phyloP scores from a whole-genome alignment of 306 rosid species.

The Astragalus membranaceus region DNA sequence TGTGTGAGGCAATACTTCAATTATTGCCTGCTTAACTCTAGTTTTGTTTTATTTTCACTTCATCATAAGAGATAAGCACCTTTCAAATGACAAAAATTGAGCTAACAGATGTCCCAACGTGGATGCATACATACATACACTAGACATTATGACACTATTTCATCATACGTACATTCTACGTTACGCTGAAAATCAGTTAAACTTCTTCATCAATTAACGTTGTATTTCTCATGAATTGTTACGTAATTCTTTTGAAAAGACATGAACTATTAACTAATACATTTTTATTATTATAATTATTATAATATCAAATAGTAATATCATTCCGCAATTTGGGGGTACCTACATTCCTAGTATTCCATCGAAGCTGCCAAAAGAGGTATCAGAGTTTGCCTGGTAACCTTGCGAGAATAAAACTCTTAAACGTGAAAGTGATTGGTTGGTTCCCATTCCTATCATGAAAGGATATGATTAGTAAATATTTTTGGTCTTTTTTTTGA shows the following conservation, averaged over 20 bases:
- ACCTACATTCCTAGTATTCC: background rate
- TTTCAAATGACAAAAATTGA: background rate
- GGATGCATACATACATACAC: background rate
- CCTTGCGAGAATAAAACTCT: slow-evolving; percentile 4
- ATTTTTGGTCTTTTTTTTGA: background rate
- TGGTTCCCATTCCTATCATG: slow-evolving; percentile 8
- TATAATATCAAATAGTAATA: background rate
- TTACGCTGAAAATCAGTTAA: background rate
- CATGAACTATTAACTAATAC: slow-evolving; percentile 24
- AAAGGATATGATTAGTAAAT: slow-evolving; percentile 10
- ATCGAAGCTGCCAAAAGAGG: slow-evolving; percentile 34
- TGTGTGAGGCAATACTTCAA: background rate
- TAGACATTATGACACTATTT: background rate
- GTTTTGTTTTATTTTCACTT: background rate
- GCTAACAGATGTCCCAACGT: background rate
- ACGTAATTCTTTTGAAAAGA: slow-evolving; percentile 38
- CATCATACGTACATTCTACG: background rate
- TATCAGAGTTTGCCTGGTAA: slow-evolving; percentile 18
- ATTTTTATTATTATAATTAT: background rate
- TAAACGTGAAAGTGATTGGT: slow-evolving; percentile 27
- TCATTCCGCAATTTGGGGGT: background rate
- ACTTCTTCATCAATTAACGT: background rate
- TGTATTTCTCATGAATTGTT: slow-evolving; percentile 15
- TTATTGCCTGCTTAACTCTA: background rate
- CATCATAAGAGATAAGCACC: background rate